Evolutionary conservation across 352 stramenopile genomes (phyloP), one percentile per base, ranked within the genome.

Genomic region (Globisporangium megalacanthum): DNA sequence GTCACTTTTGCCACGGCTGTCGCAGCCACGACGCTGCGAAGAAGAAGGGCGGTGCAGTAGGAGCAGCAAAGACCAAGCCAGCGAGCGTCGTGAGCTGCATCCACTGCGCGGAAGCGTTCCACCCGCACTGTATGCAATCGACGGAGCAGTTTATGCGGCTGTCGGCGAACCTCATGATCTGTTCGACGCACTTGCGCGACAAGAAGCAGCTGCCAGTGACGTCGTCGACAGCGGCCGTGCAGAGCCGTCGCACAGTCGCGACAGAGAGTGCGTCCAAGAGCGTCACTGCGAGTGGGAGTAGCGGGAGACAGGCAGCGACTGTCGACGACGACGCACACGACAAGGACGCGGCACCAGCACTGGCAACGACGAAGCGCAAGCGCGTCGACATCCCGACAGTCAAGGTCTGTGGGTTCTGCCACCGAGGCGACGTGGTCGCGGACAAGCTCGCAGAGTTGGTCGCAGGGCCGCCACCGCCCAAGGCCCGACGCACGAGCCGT

Each of bases 131-230:
- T 49, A 86, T 97, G 63, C 75, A 79, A 20, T 69, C 77, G 6
- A 65, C 69, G 6, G 82, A 88, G 29, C 82, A 92, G 52, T 88
- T 85, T 35, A 80, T 97, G 49, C 86, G 87, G 3, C 62, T 96
- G 15, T 95, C 89, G 1, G 80, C 65, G 36, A 90, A 84, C 55
- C 69, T 95, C 46, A 94, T 97, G 82, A 94, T 96, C 58, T 97
- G 89, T 54, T 70, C 84, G 1, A 91, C 80, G 19, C 89, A 97
- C 66, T 64, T 95, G 49, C 64, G 73, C 36, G 68, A 70, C 17
- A 82, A 79, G 52, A 75, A 75, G 22, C 6, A 75, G 22, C 6
- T 37, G 13, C 31, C 58, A 36, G 35, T 54, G 13, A 47, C 56
- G 37, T n/a, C 17, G 6, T n/a, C 10, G 39, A 56, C 41, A 52